Percentiles rank a stretch among this genome's conserved stretches.
Conservation (phyloP, 148 eudicot genomes). For the Cornus controversa region DNA sequence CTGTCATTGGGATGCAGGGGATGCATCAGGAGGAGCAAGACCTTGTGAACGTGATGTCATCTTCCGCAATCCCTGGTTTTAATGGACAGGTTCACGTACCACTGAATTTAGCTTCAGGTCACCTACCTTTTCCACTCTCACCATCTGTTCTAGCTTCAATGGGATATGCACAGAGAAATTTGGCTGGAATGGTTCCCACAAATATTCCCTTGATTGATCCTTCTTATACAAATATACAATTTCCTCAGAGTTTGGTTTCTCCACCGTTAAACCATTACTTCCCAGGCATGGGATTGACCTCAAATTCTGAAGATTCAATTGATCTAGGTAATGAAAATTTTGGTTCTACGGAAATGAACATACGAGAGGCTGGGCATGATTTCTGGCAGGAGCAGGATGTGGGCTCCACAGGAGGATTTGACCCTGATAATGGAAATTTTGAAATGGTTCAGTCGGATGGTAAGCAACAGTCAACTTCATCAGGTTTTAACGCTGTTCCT, state of each 20-base stretch:
- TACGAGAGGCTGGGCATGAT: conserved; percentile 47
- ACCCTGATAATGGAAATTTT: conserved; percentile 37
- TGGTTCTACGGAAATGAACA: conserved; percentile 35
- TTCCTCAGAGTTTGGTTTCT: conserved; percentile 58
- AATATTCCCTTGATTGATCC: conserved; percentile 61
- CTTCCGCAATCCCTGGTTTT: conserved; percentile 48
- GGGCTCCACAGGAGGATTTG: conserved; percentile 42
- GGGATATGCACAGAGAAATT: conserved; percentile 59
- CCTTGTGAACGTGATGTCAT: conserved; percentile 75
- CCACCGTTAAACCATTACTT: conserved; percentile 52
- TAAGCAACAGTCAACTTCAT: conserved; percentile 36
- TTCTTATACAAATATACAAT: conserved; percentile 57
- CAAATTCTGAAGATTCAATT: conserved; percentile 38
- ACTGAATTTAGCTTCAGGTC: conserved; percentile 50
- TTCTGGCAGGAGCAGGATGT: conserved; percentile 56
- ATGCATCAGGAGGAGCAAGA: conserved; percentile 83
- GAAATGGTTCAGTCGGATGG: conserved; percentile 41
- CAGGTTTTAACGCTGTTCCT: conserved; percentile 34
- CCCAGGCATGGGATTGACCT: conserved; percentile 41
- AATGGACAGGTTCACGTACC: conserved; percentile 62
- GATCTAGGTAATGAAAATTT: conserved; percentile 46
- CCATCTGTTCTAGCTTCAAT: conserved; percentile 65
- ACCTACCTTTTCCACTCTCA: conserved; percentile 57
- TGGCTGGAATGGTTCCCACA: conserved; percentile 55
- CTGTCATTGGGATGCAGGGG: conserved; percentile 40